Conservation (phyloP, 495 filamentous ascomycete genomes). For the Cladorrhinum samala region DNA sequence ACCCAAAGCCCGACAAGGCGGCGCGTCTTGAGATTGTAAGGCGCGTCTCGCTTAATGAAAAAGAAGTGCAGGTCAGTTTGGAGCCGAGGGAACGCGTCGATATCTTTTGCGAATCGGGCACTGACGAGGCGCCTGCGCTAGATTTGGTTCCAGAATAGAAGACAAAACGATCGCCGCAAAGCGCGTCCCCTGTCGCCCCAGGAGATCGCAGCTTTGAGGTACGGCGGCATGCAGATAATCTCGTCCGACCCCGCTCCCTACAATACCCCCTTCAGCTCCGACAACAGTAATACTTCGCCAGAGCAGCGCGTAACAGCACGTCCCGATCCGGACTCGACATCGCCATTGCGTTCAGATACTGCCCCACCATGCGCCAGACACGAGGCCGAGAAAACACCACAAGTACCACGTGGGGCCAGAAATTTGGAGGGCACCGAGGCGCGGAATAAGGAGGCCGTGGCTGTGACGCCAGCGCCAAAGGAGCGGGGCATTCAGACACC, state of each 20-base stretch:
- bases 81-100: conserved; percentile 11
- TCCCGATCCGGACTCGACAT: conserved; percentile 7
- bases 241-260: conserved; percentile 40
- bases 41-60: conserved; percentile 86
- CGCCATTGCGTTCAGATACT: conserved; percentile 15
- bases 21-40: conserved; percentile 76
- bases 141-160: conserved; percentile 99
- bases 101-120: not conserved
- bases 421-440: not conserved
- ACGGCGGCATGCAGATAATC: conserved; percentile 49
- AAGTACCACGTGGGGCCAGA: not conserved
- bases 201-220: conserved; percentile 61
- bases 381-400: conserved; percentile 6
- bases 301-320: conserved; percentile 13
- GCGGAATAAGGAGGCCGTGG: conserved; percentile 2
- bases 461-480: conserved; percentile 12
- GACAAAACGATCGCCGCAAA: conserved; percentile 89
- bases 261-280: conserved; percentile 28
- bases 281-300: conserved; percentile 16
- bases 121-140: conserved; percentile 34
- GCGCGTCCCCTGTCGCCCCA: conserved; percentile 79
- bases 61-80: conserved; percentile 89
- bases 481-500: conserved; percentile 2
- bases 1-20: conserved; percentile 89
- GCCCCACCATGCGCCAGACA: conserved; percentile 7